A percentile compares a stretch with the other conserved stretches of the same genome.
These are phyloP conservation scores for Wickerhamiella sorbophila DNA, from an alignment of 805 yeast species.

Conservation along the genomic window DNA sequence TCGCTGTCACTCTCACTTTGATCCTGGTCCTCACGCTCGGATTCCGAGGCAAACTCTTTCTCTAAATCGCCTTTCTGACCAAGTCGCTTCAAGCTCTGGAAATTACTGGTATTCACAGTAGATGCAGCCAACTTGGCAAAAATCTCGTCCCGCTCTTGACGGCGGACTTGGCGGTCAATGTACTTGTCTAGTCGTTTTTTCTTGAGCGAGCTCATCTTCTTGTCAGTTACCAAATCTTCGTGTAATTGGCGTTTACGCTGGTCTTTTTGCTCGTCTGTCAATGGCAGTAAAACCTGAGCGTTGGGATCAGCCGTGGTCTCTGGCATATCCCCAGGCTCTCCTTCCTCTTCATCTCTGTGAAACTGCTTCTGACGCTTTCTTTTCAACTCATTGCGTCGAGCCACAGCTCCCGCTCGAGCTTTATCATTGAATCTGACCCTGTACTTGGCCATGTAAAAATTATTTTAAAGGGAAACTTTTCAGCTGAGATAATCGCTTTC, in stretches of 20 bases:
- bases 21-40: constrained; percentile 70
- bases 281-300: constrained; percentile 46
- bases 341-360: constrained; percentile 20
- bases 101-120: constrained; percentile 51
- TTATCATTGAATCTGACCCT: constrained; percentile 70
- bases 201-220: constrained; percentile 56
- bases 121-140: constrained; percentile 54
- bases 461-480: neutral
- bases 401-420: constrained; percentile 73
- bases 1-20: constrained; percentile 46
- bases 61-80: constrained; percentile 35
- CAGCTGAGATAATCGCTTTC: neutral
- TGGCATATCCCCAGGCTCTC: constrained; percentile 4
- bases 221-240: constrained; percentile 37
- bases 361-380: constrained; percentile 58
- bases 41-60: constrained; percentile 41
- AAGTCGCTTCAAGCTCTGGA: constrained; percentile 60
- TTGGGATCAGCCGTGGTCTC: constrained; percentile 33
- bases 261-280: constrained; percentile 47
- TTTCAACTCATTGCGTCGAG: constrained; percentile 58
- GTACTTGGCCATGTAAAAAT: constrained; percentile 57
- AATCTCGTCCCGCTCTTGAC: constrained; percentile 60
- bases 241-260: constrained; percentile 53
- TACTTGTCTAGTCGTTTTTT: constrained; percentile 76
- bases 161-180: constrained; percentile 30